Base-by-base conservation (phyloP, 352 stramenopile species). In the Pythium rhizo-oryzae region DNA sequence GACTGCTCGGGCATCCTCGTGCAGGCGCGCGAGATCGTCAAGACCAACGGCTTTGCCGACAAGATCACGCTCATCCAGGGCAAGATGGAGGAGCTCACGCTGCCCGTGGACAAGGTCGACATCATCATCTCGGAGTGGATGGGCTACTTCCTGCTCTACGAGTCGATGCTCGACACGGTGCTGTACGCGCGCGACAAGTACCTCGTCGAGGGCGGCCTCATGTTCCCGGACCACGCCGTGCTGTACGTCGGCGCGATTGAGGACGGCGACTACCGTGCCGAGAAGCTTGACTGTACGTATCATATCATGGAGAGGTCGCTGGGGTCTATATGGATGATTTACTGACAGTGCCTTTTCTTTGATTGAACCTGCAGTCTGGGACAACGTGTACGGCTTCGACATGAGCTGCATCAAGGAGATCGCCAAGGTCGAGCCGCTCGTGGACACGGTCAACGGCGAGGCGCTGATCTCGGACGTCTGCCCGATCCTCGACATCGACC, bases 111-210 rank as follows among this genome's bases (percentile, higher is more conserved):
- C 43, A 84, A 97, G 44, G 93, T 99, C 19, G 97, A 99, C 80
- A 98, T 99, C 62, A 99, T 99, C 74, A 97, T 99, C 53, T 98
- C 90, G n/a, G 97, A 99, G 80, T 99, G 97, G 97, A 99, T 99
- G 96, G 97, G 97, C 56, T 99, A 99, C 79, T 99, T 98, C 71
- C 72, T 99, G 24, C 78, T 99, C 4, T 99, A 99, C 76, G 97
- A 99, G 80, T 98, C 90, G 50, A 99, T 99, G 97, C 82, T 99
- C 28, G 95, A 99, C 70, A 99, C 96, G 24, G 96, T 99, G 7
- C 77, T 99, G 19, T 98, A 91, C 76, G 96, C 96, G n/a, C 81
- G 96, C 16, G 96, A 99, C 76, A 98, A 98, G 74, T 99, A 96
- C 85, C 82, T 99, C 18, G 86, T 94, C 39, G 75, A 91, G 25